Conservation (phyloP, 1,284 basidiomycete species). For the Leccinum huronense region DNA sequence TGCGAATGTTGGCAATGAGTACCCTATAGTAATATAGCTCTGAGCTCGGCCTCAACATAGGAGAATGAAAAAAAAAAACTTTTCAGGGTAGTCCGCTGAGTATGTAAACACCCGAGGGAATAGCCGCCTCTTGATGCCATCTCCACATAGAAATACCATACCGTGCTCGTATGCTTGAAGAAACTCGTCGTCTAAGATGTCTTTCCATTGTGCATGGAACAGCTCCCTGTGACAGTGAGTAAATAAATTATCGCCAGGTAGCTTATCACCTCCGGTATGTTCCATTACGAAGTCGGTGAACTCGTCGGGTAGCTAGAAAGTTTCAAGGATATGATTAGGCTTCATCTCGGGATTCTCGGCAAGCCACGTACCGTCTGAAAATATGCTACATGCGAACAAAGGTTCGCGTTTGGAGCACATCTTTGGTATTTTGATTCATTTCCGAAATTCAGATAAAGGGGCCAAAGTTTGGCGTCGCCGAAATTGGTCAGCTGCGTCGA, state of each 20-base stretch:
- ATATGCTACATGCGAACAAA: background rate
- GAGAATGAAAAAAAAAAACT: background rate
- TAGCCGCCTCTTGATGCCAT: background rate
- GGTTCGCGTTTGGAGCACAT: background rate
- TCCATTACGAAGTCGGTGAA: background rate
- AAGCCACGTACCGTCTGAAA: background rate
- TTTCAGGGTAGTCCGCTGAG: background rate
- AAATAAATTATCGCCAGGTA: background rate
- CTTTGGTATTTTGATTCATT: background rate
- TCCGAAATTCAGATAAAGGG: background rate
- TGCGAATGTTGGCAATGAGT: background rate
- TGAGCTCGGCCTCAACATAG: background rate
- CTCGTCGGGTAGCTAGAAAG: background rate
- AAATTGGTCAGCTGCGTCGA: background rate
- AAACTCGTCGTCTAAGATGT: background rate
- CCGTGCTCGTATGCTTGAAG: background rate
- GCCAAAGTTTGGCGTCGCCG: background rate
- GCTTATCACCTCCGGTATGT: background rate
- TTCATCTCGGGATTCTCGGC: background rate
- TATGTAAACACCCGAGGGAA: background rate
- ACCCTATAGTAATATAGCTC: background rate
- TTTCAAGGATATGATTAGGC: background rate
- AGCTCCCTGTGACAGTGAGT: background rate
- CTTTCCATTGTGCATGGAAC: background rate
- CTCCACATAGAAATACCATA: background rate